A percentile compares a stretch with the other conserved stretches of the same genome.
Conservation (phyloP, 2,329 filamentous ascomycete genomes). For the Rhexocercosporidium sp. region DNA sequence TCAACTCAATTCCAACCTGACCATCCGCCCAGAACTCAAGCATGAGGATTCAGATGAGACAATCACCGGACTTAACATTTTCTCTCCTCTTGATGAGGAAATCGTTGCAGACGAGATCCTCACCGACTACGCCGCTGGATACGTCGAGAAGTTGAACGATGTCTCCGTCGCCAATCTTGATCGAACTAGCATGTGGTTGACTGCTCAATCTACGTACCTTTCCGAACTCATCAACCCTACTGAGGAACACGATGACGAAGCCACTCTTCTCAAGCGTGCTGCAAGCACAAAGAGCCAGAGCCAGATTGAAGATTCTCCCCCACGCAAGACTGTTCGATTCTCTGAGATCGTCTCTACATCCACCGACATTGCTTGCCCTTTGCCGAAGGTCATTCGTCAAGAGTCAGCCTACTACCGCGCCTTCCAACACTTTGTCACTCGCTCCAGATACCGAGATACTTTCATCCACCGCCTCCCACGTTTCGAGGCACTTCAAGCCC, state of each 20-base stretch:
- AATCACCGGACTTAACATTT: constrained; percentile 42
- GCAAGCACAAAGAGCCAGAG: constrained; percentile 37
- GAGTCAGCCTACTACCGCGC: constrained; percentile 88
- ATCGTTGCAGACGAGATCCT: constrained; percentile 69
- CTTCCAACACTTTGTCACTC: constrained; percentile 76
- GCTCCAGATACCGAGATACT: constrained; percentile 70
- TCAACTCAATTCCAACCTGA: constrained; percentile 46
- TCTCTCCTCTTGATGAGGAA: constrained; percentile 47
- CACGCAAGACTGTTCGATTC: constrained; percentile 81
- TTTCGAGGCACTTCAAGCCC: constrained; percentile 86
- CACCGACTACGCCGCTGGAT: constrained; percentile 75
- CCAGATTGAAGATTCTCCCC: constrained; percentile 29
- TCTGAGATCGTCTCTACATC: constrained; percentile 50
- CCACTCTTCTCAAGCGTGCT: constrained; percentile 41
- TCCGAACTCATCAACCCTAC: constrained; percentile 67
- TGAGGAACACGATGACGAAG: constrained; percentile 45
- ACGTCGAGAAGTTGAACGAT: constrained; percentile 74
- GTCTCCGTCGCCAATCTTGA: constrained; percentile 77
- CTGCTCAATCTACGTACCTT: constrained; percentile 80
- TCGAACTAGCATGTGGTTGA: constrained; percentile 85
- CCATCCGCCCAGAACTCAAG: constrained; percentile 36
- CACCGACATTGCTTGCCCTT: constrained; percentile 48
- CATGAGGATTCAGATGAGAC: constrained; percentile 46
- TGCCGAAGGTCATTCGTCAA: constrained; percentile 57
- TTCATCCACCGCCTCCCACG: constrained; percentile 86